These are phyloP conservation scores for Emericellopsis cladophorae DNA, from an alignment of 2,329 filamentous ascomycete genomes.

Conservation along the genomic window DNA sequence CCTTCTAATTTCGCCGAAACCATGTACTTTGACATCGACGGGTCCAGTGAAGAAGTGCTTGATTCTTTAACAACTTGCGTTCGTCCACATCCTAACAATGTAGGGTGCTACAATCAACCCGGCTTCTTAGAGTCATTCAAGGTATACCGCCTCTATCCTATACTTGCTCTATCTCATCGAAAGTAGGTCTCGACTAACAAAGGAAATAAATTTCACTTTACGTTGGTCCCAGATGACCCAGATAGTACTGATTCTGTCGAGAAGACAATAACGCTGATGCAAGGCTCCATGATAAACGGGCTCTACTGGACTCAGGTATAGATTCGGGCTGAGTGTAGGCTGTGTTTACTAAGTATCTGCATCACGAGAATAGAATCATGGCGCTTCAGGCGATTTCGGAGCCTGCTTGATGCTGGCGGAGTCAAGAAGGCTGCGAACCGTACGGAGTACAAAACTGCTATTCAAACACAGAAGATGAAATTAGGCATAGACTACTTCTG, in stretches of 20 bases:
- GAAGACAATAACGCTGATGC: constrained; percentile 4
- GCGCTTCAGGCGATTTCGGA: constrained; percentile 5
- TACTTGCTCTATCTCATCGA: constrained; percentile 2
- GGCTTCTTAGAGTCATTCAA: constrained; percentile 5
- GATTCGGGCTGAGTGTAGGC: not conserved
- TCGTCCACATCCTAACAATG: constrained; percentile 1
- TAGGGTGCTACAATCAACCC: constrained; percentile 2
- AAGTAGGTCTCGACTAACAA: constrained; percentile 5
- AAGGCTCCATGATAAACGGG: constrained; percentile 4
- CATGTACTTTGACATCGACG: constrained; percentile 5
- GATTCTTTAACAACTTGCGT: constrained; percentile 4
- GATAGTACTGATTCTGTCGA: constrained; percentile 1
- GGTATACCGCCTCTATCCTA: constrained; percentile 2
- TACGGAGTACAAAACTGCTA: too few relatives aligned
- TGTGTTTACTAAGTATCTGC: constrained; percentile 3
- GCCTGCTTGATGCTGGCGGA: not conserved
- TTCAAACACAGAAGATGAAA: too few relatives aligned
- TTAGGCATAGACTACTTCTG: too few relatives aligned
- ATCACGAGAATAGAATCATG: constrained; percentile 5
- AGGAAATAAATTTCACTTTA: constrained; percentile 4
- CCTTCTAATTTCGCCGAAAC: constrained; percentile 4
- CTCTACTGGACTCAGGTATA: constrained; percentile 6
- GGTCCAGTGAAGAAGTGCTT: constrained; percentile 5
- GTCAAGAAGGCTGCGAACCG: too few relatives aligned
- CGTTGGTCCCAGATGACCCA: not conserved